A percentile compares a stretch with the other conserved stretches of the same genome.
Evolutionary conservation across 495 filamentous ascomycete genomes (phyloP).

Genomic region (Aspergillus saccharolyticus): DNA sequence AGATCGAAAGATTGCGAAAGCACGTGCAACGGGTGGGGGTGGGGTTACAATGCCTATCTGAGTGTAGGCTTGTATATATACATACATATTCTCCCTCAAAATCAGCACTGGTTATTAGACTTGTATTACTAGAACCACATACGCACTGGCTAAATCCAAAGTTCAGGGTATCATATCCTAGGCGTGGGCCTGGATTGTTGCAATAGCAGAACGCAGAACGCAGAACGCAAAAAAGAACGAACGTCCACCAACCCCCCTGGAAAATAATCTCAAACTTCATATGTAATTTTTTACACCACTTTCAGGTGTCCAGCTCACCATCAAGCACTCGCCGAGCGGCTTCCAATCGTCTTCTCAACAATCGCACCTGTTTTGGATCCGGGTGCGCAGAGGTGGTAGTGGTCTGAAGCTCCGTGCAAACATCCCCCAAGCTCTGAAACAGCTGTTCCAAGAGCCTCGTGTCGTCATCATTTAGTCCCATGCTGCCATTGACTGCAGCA

Average conservation of each 20-base stretch:
- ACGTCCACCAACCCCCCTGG: not conserved
- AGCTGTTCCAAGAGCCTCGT: conserved; percentile 71
- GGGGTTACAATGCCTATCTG: not conserved
- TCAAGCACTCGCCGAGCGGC: conserved; percentile 67
- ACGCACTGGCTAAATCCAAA: conserved; percentile 11
- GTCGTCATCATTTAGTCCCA: conserved; percentile 59
- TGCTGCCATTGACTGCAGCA: conserved; percentile 23
- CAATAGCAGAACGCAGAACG: conserved; percentile 9
- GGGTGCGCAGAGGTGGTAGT: conserved; percentile 40
- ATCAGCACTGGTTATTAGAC: conserved; percentile 8
- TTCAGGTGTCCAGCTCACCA: conserved; percentile 47
- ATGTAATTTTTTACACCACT: conserved; percentile 1
- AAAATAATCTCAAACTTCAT: not conserved
- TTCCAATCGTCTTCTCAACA: conserved; percentile 66
- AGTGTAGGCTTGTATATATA: too few relatives aligned
- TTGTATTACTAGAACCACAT: not conserved
- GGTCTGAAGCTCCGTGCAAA: conserved; percentile 62
- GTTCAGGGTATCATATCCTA: conserved; percentile 16
- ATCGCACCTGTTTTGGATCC: conserved; percentile 54
- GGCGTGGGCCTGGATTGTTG: not conserved
- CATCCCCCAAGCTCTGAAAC: conserved; percentile 67
- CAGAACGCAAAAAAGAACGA: conserved; percentile 10
- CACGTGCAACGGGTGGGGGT: conserved; percentile 11
- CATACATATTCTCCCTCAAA: too few relatives aligned
- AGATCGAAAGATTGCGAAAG: not conserved